Evolutionary conservation across 768 basidiomycete genomes (phyloP), one percentile per base, ranked within the genome.

Genomic region (Plicaturopsis crispa): DNA sequence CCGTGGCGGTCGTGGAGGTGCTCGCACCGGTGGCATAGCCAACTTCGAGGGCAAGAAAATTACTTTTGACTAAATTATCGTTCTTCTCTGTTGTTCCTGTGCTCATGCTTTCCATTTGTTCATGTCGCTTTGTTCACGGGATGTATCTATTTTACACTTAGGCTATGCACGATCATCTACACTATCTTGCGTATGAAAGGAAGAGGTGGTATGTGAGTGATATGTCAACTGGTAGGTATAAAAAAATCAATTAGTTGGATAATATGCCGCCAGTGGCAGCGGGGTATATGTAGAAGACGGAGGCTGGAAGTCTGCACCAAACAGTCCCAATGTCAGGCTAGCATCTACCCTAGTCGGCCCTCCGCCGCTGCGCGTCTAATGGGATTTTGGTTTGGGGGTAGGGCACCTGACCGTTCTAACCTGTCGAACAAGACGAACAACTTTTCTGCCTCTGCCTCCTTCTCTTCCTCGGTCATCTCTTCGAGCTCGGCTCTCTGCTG

Each of bases 401-500:
- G 52, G 31, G 78, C 73, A 16, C 89, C 87, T 32, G 67, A 80
- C 58, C 67, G 78, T 55, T 92, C 87, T 46, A 98, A 66, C 33
- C 93, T 69, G 46, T 96, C 88, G 52, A 99, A 98, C 14, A 98
- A 67, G 23, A 85, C 79, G 52, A 97, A 89, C 30, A 99, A 66
- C 52, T 81, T 82, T 66, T 97, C 93, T 38, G 92, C 84, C 62
- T 99, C 96, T 7, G 63, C 64, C 54, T 96, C 90, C 58, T 94
- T 96, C 69, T 99, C 94, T 54, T 93, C 92, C 21, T 93, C 83
- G 1, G 90, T 84, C 92, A 99, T 94, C 35, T 76, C 62, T 4
- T 63, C 66, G 6, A 54, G 33, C 5, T 55, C 57, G 13, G 67
- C 50, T 33, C 61, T 64, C 35, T 38, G 41, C 39, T 70, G 61